These are phyloP conservation scores for Aureobasidium sp. DNA, from an alignment of 2,329 filamentous ascomycete species.

Conservation along the genomic window DNA sequence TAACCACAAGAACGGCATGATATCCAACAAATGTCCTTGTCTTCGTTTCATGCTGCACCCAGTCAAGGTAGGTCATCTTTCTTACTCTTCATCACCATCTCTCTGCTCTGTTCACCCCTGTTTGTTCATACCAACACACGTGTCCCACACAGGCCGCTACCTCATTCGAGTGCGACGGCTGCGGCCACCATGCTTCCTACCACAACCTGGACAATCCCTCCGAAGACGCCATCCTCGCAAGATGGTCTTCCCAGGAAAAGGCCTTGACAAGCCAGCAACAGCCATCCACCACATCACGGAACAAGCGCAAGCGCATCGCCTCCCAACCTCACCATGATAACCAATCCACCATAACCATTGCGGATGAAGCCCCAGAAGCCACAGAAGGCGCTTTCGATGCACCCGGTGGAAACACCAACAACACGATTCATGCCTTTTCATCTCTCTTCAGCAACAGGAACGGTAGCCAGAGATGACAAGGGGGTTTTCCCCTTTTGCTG, in stretches of 20 bases:
- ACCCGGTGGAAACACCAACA: background rate
- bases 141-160: slow-evolving; percentile 31
- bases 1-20: slow-evolving; percentile 39
- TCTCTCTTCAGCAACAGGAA: background rate
- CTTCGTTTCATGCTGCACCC: slow-evolving; percentile 50
- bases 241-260: slow-evolving; percentile 30
- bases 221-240: slow-evolving; percentile 39
- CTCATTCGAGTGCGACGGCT: slow-evolving; percentile 48
- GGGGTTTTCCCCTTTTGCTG: background rate
- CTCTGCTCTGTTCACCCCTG: background rate
- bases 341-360: background rate
- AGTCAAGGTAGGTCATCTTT: slow-evolving; percentile 35
- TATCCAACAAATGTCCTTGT: slow-evolving; percentile 42
- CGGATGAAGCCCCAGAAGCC: background rate
- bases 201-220: slow-evolving; percentile 44
- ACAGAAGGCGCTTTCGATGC: background rate
- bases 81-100: background rate
- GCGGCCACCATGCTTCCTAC: slow-evolving; percentile 46
- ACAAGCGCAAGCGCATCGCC: slow-evolving; percentile 13
- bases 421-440: background rate
- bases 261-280: background rate
- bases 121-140: background rate
- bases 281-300: background rate
- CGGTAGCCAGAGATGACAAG: background rate
- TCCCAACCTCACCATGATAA: background rate